Conservation (phyloP, 177 flowering plant species). For the Vitis hybrid region DNA sequence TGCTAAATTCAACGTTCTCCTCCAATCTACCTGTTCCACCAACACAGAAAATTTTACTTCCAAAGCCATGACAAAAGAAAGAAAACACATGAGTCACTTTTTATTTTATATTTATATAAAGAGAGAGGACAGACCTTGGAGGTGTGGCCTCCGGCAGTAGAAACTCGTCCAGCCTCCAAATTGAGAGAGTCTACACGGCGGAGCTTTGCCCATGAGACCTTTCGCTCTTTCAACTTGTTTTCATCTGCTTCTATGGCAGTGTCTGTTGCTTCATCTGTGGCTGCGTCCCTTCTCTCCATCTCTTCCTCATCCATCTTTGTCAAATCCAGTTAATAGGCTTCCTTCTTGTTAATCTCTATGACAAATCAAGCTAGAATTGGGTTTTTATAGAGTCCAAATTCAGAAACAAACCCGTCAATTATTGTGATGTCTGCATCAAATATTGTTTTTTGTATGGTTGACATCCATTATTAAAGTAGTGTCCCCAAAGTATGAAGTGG, state of each 20-base stretch:
- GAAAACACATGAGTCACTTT: neutral
- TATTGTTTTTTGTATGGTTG: too few relatives aligned
- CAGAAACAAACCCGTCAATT: too few relatives aligned
- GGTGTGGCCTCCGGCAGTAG: constrained; percentile 23
- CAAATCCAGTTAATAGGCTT: too few relatives aligned
- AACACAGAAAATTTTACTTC: too few relatives aligned
- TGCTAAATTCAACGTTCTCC: constrained; percentile 33
- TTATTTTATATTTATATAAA: neutral
- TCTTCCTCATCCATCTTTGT: neutral
- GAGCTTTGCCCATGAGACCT: constrained; percentile 59
- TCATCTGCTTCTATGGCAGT: neutral
- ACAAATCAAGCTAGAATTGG: too few relatives aligned
- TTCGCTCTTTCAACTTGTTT: constrained; percentile 33
- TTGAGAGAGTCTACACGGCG: constrained; percentile 61
- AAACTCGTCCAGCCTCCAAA: constrained; percentile 66
- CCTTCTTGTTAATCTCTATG: too few relatives aligned
- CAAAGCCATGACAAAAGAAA: neutral
- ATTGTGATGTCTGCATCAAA: too few relatives aligned
- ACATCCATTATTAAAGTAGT: too few relatives aligned
- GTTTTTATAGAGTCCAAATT: too few relatives aligned
- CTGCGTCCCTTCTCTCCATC: constrained; percentile 1
- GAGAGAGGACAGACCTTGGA: constrained; percentile 20
- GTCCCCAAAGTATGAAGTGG: too few relatives aligned
- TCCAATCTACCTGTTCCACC: constrained; percentile 32
- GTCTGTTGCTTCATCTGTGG: neutral